Conservation (phyloP, 257 asterid species). For the Scutellaria baicalensis region DNA sequence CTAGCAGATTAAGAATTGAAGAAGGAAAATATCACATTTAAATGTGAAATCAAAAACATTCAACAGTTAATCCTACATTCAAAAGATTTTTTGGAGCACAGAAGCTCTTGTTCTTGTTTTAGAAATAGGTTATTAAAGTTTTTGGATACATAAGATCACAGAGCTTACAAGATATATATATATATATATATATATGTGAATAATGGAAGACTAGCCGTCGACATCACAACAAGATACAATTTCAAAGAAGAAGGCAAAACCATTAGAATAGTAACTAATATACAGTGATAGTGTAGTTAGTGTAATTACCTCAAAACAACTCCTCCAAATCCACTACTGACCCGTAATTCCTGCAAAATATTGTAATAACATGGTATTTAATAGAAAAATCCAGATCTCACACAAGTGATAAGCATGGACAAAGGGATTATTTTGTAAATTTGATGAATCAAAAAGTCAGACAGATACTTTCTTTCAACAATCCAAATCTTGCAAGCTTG, state of each 20-base stretch:
- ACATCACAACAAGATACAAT: background rate
- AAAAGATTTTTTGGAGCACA: too few species aligned
- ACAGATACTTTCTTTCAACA: conserved; percentile 70
- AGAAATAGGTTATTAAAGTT: too few species aligned
- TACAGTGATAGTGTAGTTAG: background rate
- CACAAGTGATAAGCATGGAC: background rate
- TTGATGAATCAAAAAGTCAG: conserved; percentile 1
- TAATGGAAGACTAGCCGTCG: background rate
- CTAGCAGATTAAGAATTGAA: background rate
- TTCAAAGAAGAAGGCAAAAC: background rate
- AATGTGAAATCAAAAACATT: background rate
- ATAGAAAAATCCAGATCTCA: background rate
- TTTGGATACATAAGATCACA: too few species aligned
- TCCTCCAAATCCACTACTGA: conserved; percentile 81
- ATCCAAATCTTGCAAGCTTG: conserved; percentile 93
- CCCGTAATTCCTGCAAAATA: conserved; percentile 75
- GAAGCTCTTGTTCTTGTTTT: too few species aligned
- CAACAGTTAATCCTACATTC: background rate
- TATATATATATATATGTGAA: background rate
- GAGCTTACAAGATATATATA: too few species aligned
- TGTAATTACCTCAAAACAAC: conserved; percentile 62
- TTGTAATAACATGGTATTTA: background rate
- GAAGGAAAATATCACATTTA: background rate
- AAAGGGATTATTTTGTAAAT: background rate
- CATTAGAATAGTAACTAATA: background rate